Evolutionary conservation across 2,329 filamentous ascomycete species (phyloP).

Genomic region (Fonsecaea erecta): DNA sequence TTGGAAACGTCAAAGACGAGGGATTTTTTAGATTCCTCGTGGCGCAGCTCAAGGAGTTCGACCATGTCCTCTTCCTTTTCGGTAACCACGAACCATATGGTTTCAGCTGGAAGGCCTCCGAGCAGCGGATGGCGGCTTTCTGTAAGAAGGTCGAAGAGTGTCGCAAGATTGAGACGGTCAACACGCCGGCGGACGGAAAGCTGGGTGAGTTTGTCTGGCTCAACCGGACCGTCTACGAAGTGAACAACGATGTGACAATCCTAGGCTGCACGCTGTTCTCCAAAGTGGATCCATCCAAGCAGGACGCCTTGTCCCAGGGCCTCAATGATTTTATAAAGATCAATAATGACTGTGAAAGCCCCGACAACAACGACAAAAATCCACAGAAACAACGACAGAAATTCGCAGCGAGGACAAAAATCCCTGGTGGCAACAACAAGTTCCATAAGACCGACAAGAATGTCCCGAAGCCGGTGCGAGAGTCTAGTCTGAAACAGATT

Average conservation of each 20-base stretch:
- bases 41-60: slow-evolving; percentile 55
- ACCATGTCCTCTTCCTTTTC: slow-evolving; percentile 56
- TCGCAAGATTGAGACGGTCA: neutral
- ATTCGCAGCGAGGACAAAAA: too few species aligned
- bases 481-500: too few species aligned
- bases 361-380: too few species aligned
- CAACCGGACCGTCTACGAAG: slow-evolving; percentile 43
- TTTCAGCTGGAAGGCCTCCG: slow-evolving; percentile 34
- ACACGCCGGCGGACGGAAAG: neutral
- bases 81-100: slow-evolving; percentile 64
- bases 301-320: slow-evolving; percentile 47
- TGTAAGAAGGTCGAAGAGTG: slow-evolving; percentile 8
- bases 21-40: slow-evolving; percentile 54
- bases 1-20: slow-evolving; percentile 54
- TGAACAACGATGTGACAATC: slow-evolving; percentile 41
- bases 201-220: slow-evolving; percentile 49
- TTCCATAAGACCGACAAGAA: too few species aligned
- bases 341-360: too few species aligned
- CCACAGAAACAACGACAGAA: too few species aligned
- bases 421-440: too few species aligned
- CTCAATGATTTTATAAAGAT: slow-evolving; percentile 64
- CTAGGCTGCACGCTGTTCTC: slow-evolving; percentile 60
- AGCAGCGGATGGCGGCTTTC: slow-evolving; percentile 17
- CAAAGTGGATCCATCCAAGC: slow-evolving; percentile 46
- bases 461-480: too few species aligned